Conservation (phyloP, 2,329 filamentous ascomycete genomes). For the Aspergillus chevalieri region DNA sequence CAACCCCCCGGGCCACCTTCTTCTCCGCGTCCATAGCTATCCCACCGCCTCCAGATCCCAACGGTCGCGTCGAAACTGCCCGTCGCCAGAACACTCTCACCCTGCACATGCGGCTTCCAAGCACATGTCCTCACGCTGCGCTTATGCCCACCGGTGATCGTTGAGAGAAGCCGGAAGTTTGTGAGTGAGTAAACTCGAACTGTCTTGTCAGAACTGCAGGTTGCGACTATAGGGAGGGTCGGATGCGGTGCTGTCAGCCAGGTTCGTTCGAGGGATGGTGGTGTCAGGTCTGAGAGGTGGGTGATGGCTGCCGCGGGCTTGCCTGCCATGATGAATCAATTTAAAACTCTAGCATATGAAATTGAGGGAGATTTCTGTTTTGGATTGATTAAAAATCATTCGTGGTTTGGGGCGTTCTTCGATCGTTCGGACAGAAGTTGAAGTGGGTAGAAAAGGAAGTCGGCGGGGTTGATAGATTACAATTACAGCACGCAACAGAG, state of each 20-base stretch:
- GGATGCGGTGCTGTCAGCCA: constrained; percentile 86
- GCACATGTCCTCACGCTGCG: constrained; percentile 78
- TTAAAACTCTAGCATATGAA: not conserved
- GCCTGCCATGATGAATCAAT: not conserved
- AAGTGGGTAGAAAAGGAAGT: not conserved
- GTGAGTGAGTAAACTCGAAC: constrained; percentile 85
- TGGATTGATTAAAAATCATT: not conserved
- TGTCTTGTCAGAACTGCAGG: constrained; percentile 76
- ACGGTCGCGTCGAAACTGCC: constrained; percentile 92
- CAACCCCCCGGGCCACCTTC: constrained; percentile 16
- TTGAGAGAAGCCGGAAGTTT: constrained; percentile 71
- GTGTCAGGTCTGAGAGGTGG: constrained; percentile 48
- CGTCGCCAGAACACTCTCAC: constrained; percentile 74
- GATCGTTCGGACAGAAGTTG: not conserved
- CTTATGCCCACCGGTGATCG: constrained; percentile 79
- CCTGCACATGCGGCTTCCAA: constrained; percentile 72
- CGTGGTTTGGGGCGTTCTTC: not conserved
- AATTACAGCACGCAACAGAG: not conserved
- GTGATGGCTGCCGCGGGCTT: constrained; percentile 20
- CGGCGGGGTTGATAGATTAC: not conserved
- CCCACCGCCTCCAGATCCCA: constrained; percentile 69
- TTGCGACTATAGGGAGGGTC: constrained; percentile 79
- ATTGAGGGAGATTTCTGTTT: not conserved
- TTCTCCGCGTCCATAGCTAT: constrained; percentile 34
- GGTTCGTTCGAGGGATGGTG: constrained; percentile 56